phyloP scores from a whole-genome alignment of 2,329 filamentous ascomycete species.

The Coniochaeta prunicola region DNA sequence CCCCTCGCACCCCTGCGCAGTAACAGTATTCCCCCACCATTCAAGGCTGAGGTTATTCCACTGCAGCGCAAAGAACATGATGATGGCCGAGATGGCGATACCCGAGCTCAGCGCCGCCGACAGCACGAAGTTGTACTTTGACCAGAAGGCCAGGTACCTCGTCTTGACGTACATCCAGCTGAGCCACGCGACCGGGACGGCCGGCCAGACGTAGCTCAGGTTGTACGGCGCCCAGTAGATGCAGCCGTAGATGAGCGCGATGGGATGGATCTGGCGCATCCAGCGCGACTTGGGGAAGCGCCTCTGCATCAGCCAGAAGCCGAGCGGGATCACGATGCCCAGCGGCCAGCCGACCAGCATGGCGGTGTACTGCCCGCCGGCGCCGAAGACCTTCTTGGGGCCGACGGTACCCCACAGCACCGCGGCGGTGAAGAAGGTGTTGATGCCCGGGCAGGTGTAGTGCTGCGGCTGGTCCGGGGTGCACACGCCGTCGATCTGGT shows the following conservation, averaged over 20 bases:
- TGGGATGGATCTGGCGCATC: constrained; percentile 38
- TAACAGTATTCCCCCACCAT: constrained; percentile 41
- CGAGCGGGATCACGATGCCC: constrained; percentile 36
- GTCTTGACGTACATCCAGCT: constrained; percentile 40
- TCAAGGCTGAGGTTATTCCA: constrained; percentile 32
- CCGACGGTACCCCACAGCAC: constrained; percentile 49
- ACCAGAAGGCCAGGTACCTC: constrained; percentile 39
- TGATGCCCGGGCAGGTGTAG: constrained; percentile 44
- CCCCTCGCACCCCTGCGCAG: constrained; percentile 13
- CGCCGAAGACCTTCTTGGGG: constrained; percentile 41
- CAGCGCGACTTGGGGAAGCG: constrained; percentile 22
- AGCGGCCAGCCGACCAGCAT: constrained; percentile 43
- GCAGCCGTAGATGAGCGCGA: constrained; percentile 38
- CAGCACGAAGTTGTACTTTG: constrained; percentile 48
- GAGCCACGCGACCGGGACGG: constrained; percentile 37
- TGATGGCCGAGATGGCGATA: constrained; percentile 41
- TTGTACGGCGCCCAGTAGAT: constrained; percentile 42
- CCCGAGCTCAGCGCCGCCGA: constrained; percentile 43
- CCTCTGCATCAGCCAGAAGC: constrained; percentile 27
- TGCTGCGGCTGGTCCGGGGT: constrained; percentile 37
- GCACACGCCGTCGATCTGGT: constrained; percentile 40
- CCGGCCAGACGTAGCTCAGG: constrained; percentile 39
- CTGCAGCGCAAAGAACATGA: constrained; percentile 47
- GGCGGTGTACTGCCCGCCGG: constrained; percentile 37
- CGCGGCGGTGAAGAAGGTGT: constrained; percentile 49